These are phyloP conservation scores for Cystobasidium pallidum DNA, from an alignment of 1,284 basidiomycete genomes.

Conservation along the genomic window DNA sequence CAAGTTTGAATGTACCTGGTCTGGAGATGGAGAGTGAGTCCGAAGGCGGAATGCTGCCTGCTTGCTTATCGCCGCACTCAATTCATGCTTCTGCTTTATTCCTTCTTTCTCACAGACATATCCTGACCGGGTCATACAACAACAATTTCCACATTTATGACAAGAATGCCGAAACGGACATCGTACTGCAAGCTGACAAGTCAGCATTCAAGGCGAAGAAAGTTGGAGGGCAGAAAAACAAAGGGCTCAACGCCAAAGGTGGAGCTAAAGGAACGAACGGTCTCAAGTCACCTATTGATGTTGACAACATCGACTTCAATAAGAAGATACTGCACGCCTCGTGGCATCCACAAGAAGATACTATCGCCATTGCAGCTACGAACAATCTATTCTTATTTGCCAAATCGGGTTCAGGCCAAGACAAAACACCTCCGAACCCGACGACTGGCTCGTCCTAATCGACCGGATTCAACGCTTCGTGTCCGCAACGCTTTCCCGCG, in stretches of 20 bases:
- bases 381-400: conserved; percentile 59
- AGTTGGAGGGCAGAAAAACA: conserved; percentile 70
- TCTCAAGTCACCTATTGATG: conserved; percentile 76
- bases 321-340: conserved; percentile 92
- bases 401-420: conserved; percentile 17
- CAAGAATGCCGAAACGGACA: conserved; percentile 82
- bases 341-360: conserved; percentile 97
- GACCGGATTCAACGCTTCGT: no score
- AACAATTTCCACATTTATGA: conserved; percentile 99
- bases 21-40: conserved; percentile 89
- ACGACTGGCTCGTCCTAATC: conserved; percentile 37
- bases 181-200: conserved; percentile 97
- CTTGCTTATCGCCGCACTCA: conserved; percentile 12
- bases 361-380: conserved; percentile 66
- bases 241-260: conserved; percentile 55
- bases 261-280: conserved; percentile 38
- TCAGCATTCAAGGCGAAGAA: conserved; percentile 99
- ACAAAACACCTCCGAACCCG: conserved; percentile 29
- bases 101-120: conserved; percentile 65
- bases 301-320: conserved; percentile 93
- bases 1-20: conserved; percentile 98
- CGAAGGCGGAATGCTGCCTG: not conserved
- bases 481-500: no score
- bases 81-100: conserved; percentile 30
- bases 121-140: conserved; percentile 97